Conservation (phyloP, 345 rosid genomes). For the Trapa incisa region DNA sequence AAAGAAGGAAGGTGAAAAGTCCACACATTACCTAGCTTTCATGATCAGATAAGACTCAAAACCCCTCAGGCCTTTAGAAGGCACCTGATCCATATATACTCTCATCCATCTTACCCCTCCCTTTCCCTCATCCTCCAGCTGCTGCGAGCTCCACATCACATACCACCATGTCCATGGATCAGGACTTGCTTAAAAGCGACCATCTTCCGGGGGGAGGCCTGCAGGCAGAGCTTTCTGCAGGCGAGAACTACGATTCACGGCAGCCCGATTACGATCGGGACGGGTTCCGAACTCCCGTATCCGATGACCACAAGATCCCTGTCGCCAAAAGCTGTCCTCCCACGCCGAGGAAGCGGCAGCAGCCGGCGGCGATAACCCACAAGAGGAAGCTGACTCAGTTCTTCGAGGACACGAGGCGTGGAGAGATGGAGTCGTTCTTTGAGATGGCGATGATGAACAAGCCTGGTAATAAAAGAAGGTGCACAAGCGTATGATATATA, state of each 20-base stretch:
- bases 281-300: slow-evolving; percentile 36
- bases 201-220: background rate
- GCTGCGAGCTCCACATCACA: too few species aligned
- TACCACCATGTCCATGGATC: slow-evolving; percentile 8
- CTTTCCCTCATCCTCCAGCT: too few species aligned
- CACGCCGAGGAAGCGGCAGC: slow-evolving; percentile 31
- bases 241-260: background rate
- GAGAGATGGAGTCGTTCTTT: slow-evolving; percentile 46
- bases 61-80: background rate
- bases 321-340: slow-evolving; percentile 35
- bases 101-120: background rate
- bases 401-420: slow-evolving; percentile 28
- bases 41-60: slow-evolving; percentile 12
- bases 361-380: slow-evolving; percentile 4
- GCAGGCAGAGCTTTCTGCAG: background rate
- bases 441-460: slow-evolving; percentile 10
- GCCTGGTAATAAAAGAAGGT: slow-evolving; percentile 24
- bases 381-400: slow-evolving; percentile 19
- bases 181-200: background rate
- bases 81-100: too few species aligned
- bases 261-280: background rate
- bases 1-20: slow-evolving; percentile 7
- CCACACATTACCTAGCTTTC: slow-evolving; percentile 1
- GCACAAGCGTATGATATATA: slow-evolving; percentile 26
- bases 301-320: slow-evolving; percentile 39